Conservation (phyloP, 306 rosid genomes). For the Carpinus fangiana region DNA sequence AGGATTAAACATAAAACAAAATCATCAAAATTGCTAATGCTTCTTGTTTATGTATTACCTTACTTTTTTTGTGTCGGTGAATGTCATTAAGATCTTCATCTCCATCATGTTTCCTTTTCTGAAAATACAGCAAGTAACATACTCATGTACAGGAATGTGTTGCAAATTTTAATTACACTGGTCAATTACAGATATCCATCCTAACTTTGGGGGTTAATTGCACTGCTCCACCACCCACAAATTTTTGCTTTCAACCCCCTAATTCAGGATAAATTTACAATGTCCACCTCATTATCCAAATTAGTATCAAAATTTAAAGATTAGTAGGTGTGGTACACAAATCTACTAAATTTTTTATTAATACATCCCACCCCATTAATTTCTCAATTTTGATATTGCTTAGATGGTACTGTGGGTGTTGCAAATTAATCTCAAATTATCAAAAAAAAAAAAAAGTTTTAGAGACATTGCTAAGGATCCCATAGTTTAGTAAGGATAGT, state of each 20-base stretch:
- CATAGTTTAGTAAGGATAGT: neutral
- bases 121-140: slow-evolving; percentile 34
- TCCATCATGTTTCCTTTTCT: slow-evolving; percentile 99
- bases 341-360: neutral
- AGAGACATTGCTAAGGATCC: neutral
- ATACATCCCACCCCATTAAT: neutral
- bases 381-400: neutral
- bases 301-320: neutral
- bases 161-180: neutral
- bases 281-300: neutral
- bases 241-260: neutral
- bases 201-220: neutral
- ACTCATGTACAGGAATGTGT: slow-evolving; percentile 17
- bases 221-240: neutral
- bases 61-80: slow-evolving; percentile 96
- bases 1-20: neutral
- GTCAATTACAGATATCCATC: neutral
- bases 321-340: neutral
- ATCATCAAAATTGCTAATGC: slow-evolving; percentile 11
- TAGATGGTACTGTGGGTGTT: too few relatives aligned
- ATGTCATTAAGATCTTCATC: slow-evolving; percentile 83
- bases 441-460: too few relatives aligned
- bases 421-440: too few relatives aligned
- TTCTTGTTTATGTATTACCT: slow-evolving; percentile 63
- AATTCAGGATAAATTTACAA: neutral